A percentile compares a stretch with the other conserved stretches of the same genome.
Evolutionary conservation across 176 grass and related monocot genomes (phyloP).

Genomic region (Musa acuminata): DNA sequence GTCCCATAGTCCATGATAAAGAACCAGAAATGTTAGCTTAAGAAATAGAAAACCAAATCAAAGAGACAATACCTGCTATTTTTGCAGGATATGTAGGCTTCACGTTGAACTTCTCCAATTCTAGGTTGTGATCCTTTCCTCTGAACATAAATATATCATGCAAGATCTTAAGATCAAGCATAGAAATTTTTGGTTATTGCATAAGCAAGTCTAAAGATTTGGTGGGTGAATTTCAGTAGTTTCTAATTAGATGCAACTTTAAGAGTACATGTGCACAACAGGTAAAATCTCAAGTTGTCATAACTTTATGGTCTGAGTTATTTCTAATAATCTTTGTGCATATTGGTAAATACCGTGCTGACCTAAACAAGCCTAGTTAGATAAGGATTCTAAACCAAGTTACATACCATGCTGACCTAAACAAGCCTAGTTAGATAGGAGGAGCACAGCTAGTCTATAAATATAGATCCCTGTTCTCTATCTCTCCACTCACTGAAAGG

Average conservation of each 20-base stretch:
- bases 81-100: slow-evolving; percentile 39
- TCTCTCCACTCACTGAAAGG: too few species aligned
- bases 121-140: slow-evolving; percentile 67
- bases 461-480: too few species aligned
- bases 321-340: too few species aligned
- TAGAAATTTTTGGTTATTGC: slow-evolving; percentile 16
- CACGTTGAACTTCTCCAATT: slow-evolving; percentile 52
- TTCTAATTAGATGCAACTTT: background rate
- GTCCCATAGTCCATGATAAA: background rate
- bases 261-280: too few species aligned
- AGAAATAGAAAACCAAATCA: background rate
- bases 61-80: slow-evolving; percentile 47
- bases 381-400: background rate
- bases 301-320: too few species aligned
- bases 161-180: slow-evolving; percentile 22
- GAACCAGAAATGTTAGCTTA: slow-evolving; percentile 12
- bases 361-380: background rate
- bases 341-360: background rate
- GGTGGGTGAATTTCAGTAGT: background rate
- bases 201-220: background rate
- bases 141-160: slow-evolving; percentile 38
- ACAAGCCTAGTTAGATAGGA: background rate
- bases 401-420: background rate
- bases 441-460: background rate
- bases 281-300: too few species aligned